phyloP scores from a whole-genome alignment of 305 asterid genomes.

The Caryopteris hybrid region DNA sequence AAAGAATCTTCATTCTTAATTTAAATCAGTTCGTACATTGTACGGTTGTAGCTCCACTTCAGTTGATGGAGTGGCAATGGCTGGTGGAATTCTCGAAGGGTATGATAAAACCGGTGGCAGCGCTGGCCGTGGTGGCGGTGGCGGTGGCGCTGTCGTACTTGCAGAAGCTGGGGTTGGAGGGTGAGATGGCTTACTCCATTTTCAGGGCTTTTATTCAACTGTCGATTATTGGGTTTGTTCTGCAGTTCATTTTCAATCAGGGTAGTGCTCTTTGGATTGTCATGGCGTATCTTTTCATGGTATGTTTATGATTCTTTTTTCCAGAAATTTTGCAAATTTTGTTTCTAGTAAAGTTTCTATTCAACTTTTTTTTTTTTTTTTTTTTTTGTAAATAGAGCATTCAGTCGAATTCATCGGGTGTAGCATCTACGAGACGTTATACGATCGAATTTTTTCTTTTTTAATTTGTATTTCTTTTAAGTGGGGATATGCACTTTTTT shows the following conservation, averaged over 20 bases:
- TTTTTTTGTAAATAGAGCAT: too few relatives aligned
- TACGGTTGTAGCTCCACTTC: conserved; percentile 1
- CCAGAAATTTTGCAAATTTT: too few relatives aligned
- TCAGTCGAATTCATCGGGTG: too few relatives aligned
- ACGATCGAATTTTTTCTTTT: too few relatives aligned
- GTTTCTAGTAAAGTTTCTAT: too few relatives aligned
- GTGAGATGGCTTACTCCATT: conserved; percentile 70
- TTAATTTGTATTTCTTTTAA: too few relatives aligned
- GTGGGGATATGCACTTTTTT: too few relatives aligned
- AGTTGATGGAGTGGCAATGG: conserved; percentile 66
- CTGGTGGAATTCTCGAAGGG: conserved; percentile 59
- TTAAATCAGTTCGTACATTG: neutral
- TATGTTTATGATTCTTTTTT: conserved; percentile 16
- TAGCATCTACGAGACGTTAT: too few relatives aligned
- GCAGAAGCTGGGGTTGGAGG: conserved; percentile 69
- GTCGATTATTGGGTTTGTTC: conserved; percentile 80
- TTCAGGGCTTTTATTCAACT: conserved; percentile 85
- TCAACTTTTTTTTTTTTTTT: too few relatives aligned
- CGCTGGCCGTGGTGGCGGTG: conserved; percentile 75
- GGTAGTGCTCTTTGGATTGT: conserved; percentile 58
- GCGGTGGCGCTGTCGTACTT: conserved; percentile 64
- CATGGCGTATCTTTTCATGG: conserved; percentile 92
- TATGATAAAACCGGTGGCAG: conserved; percentile 81
- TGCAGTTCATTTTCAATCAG: conserved; percentile 76
- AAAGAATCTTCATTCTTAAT: too few relatives aligned